Evolutionary conservation across 2,329 filamentous ascomycete species (phyloP).

Genomic region (Xylariaceae sp.): DNA sequence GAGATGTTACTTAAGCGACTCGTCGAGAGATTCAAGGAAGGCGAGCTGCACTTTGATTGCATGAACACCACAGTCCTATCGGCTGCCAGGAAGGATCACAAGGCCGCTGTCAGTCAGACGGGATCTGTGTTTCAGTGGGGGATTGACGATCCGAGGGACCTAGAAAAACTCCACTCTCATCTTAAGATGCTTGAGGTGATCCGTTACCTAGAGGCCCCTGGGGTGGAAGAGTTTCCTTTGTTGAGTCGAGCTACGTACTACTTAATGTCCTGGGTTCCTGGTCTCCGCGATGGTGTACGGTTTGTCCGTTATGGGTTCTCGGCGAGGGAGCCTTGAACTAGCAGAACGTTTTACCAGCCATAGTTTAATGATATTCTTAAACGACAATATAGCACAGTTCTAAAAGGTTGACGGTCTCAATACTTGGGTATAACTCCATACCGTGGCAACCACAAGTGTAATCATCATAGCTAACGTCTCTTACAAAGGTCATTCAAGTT

Average conservation of each 20-base stretch:
- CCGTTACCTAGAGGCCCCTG: slow-evolving; percentile 17
- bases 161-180: slow-evolving; percentile 32
- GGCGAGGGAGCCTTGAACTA: not conserved
- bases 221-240: slow-evolving; percentile 16
- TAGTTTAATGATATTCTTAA: no score
- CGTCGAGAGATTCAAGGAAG: slow-evolving; percentile 34
- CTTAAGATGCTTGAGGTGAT: slow-evolving; percentile 29
- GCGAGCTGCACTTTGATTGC: slow-evolving; percentile 39
- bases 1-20: slow-evolving; percentile 34
- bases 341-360: not conserved
- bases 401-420: no score
- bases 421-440: no score
- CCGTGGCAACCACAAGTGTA: no score
- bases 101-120: slow-evolving; percentile 25
- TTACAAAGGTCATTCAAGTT: no score
- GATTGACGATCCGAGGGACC: slow-evolving; percentile 32
- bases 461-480: no score
- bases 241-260: slow-evolving; percentile 14
- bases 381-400: no score
- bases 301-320: slow-evolving; percentile 23
- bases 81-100: slow-evolving; percentile 16
- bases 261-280: slow-evolving; percentile 23
- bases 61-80: slow-evolving; percentile 25
- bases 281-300: slow-evolving; percentile 20
- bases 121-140: slow-evolving; percentile 35